Percentiles rank a stretch among this genome's conserved stretches.
These are phyloP conservation scores for Eucalyptus sp. DNA, from an alignment of 345 rosid genomes.

Conservation along the genomic window DNA sequence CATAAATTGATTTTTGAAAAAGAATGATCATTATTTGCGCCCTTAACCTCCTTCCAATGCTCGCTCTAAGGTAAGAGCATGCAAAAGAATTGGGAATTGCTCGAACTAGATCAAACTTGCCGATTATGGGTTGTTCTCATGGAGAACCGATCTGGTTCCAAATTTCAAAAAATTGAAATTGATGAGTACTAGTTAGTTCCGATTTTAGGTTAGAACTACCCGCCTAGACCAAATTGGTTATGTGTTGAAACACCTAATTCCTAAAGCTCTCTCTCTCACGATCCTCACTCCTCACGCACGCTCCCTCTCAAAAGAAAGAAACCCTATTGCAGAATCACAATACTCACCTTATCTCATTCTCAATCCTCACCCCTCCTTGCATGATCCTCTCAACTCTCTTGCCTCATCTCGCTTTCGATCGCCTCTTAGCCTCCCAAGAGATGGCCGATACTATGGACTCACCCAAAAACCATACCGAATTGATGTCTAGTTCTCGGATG, in stretches of 20 bases:
- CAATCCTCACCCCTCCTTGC: too few relatives aligned
- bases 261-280: background rate
- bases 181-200: background rate
- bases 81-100: background rate
- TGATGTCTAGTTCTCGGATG: too few relatives aligned
- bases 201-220: background rate
- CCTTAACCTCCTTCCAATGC: background rate
- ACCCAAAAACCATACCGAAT: rapidly evolving
- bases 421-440: too few relatives aligned
- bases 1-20: too few relatives aligned
- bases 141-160: rapidly evolving
- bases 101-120: rapidly evolving
- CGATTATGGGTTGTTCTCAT: rapidly evolving
- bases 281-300: too few relatives aligned
- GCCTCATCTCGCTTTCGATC: too few relatives aligned
- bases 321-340: too few relatives aligned
- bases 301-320: too few relatives aligned
- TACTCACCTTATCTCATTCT: too few relatives aligned
- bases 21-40: too few relatives aligned
- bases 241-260: background rate
- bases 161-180: background rate
- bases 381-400: too few relatives aligned
- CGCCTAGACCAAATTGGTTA: background rate
- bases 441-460: rapidly evolving
- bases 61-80: background rate